Conservation (phyloP, 2,329 filamentous ascomycete species). For the Colletotrichum sp. region DNA sequence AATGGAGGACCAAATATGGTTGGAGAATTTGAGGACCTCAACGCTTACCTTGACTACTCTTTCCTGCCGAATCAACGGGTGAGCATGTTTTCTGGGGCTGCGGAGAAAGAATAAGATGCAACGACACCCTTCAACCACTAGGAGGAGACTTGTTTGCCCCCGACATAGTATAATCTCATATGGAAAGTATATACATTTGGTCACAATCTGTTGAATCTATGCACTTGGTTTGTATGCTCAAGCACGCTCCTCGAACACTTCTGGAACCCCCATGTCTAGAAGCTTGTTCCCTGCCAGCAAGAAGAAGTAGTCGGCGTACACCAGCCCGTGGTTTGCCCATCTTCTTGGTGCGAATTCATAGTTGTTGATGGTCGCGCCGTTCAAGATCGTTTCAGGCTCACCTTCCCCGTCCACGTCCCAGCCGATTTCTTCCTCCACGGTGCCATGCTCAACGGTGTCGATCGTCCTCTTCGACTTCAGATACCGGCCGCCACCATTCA, state of each 20-base stretch:
- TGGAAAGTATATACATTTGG: neutral
- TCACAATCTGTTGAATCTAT: too few species aligned
- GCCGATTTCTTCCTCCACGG: constrained; percentile 3
- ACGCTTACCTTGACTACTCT: constrained; percentile 27
- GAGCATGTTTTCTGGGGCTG: constrained; percentile 25
- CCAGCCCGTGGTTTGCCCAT: constrained; percentile 50
- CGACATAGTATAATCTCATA: neutral
- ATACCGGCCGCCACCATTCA: constrained; percentile 27
- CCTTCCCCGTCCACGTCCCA: constrained; percentile 27
- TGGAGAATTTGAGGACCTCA: constrained; percentile 23
- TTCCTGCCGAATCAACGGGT: constrained; percentile 28
- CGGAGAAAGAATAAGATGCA: neutral
- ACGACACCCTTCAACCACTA: neutral
- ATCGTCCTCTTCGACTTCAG: neutral
- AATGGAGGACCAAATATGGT: neutral
- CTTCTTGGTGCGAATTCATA: constrained; percentile 47
- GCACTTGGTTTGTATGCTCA: neutral
- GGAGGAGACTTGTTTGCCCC: neutral
- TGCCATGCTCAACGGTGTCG: constrained; percentile 28
- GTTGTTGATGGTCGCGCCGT: constrained; percentile 51
- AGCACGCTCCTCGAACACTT: neutral
- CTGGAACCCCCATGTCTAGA: constrained; percentile 31
- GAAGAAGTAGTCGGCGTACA: constrained; percentile 55
- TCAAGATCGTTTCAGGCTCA: constrained; percentile 46
- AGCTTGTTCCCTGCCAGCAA: constrained; percentile 50